Percentiles rank a stretch among this genome's conserved stretches.
These are phyloP conservation scores for Scleromitrula shiraiana DNA, from an alignment of 2,329 filamentous ascomycete genomes.

Conservation along the genomic window DNA sequence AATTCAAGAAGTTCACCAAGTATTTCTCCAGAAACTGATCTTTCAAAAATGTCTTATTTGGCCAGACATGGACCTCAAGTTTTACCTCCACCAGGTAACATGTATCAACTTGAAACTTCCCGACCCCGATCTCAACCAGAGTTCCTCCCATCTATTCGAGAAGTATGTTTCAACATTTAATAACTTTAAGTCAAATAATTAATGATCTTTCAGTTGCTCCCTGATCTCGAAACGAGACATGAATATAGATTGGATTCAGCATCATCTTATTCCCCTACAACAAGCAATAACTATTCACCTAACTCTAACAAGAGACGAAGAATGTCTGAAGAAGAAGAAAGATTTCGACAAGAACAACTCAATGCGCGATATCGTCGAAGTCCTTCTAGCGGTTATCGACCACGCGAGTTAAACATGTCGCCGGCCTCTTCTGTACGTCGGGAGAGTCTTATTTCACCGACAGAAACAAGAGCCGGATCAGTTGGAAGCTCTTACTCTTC, in stretches of 20 bases:
- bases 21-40: too few relatives aligned
- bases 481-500: neutral
- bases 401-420: neutral
- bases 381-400: neutral
- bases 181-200: too few relatives aligned
- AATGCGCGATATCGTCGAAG: neutral
- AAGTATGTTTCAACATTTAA: neutral
- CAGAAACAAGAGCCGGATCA: neutral
- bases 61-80: too few relatives aligned
- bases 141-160: neutral
- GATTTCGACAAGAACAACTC: too few relatives aligned
- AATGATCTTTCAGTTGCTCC: too few relatives aligned
- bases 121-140: neutral
- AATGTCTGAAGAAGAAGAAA: neutral
- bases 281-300: constrained; percentile 1
- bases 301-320: constrained; percentile 4
- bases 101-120: neutral
- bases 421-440: neutral
- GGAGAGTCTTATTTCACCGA: neutral
- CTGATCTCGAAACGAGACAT: too few relatives aligned
- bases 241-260: neutral
- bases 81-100: too few relatives aligned
- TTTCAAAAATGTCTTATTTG: too few relatives aligned
- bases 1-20: too few relatives aligned
- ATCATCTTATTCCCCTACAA: neutral